These are phyloP conservation scores for Venturia nashicola DNA, from an alignment of 2,329 filamentous ascomycete genomes.

Conservation along the genomic window DNA sequence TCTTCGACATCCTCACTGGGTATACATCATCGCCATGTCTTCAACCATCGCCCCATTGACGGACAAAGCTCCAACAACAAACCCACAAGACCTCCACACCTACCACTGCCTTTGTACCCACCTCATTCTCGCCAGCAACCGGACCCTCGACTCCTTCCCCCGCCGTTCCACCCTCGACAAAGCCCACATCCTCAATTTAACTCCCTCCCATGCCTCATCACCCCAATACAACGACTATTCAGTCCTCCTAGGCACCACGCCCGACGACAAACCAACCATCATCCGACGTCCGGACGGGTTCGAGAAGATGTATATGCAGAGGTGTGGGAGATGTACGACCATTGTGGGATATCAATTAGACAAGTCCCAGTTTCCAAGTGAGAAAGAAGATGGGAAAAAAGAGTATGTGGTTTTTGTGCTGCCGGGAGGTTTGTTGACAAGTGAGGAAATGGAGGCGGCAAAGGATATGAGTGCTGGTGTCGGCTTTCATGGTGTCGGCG, in stretches of 20 bases:
- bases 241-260: conserved; percentile 36
- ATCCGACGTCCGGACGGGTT: conserved; percentile 50
- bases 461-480: conserved; percentile 17
- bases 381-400: conserved; percentile 20
- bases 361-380: conserved; percentile 31
- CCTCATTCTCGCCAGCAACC: conserved; percentile 48
- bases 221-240: conserved; percentile 26
- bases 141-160: conserved; percentile 39
- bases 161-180: conserved; percentile 40
- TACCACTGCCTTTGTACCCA: conserved; percentile 57
- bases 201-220: conserved; percentile 15
- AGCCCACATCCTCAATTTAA: conserved; percentile 45
- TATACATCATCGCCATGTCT: neutral
- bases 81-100: conserved; percentile 29
- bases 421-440: conserved; percentile 46
- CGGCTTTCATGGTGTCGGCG: neutral
- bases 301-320: conserved; percentile 49
- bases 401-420: conserved; percentile 47
- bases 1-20: neutral
- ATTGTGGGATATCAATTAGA: conserved; percentile 52
- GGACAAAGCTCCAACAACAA: neutral
- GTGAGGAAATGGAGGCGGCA: conserved; percentile 39
- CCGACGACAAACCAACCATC: conserved; percentile 37
- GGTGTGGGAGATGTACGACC: conserved; percentile 49
- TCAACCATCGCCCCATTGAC: neutral